These are phyloP conservation scores for Sequoiadendron giganteum DNA, from an alignment of 75 land plant species.

Conservation along the genomic window DNA sequence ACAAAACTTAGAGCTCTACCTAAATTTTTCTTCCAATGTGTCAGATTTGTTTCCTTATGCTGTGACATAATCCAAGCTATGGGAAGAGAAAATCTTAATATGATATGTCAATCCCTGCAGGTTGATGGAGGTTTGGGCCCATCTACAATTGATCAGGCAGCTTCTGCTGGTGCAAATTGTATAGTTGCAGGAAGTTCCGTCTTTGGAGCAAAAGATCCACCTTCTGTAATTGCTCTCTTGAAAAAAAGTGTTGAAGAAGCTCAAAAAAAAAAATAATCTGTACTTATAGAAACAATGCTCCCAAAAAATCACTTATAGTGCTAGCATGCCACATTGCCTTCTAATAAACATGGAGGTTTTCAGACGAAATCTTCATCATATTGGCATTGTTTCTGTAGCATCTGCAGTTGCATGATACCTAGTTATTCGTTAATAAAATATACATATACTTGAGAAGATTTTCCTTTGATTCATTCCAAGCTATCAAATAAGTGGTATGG, in stretches of 20 bases:
- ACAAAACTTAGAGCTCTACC: neutral
- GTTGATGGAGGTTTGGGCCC: slow-evolving; percentile 97
- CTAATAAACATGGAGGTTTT: neutral
- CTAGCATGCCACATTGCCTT: neutral
- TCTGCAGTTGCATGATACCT: neutral
- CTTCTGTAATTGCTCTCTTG: slow-evolving; percentile 58
- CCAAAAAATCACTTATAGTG: neutral
- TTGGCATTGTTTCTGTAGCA: neutral
- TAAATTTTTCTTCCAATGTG: neutral
- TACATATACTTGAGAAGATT: neutral
- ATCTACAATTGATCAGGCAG: slow-evolving; percentile 83
- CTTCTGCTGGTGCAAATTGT: slow-evolving; percentile 92
- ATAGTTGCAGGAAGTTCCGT: slow-evolving; percentile 95
- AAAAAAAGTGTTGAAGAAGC: slow-evolving; percentile 57
- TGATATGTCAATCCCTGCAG: slow-evolving; percentile 27
- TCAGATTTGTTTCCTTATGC: neutral
- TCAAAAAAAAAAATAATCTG: neutral
- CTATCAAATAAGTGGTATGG: too few species aligned
- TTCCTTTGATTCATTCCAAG: too few species aligned
- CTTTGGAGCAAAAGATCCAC: slow-evolving; percentile 83
- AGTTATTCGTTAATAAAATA: neutral
- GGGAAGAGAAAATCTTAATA: neutral
- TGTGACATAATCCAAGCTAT: neutral
- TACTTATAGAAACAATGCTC: neutral
- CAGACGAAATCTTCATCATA: neutral